These are phyloP conservation scores for Symbiodinium natans DNA, from an alignment of 73 alveolate genomes.

Conservation along the genomic window DNA sequence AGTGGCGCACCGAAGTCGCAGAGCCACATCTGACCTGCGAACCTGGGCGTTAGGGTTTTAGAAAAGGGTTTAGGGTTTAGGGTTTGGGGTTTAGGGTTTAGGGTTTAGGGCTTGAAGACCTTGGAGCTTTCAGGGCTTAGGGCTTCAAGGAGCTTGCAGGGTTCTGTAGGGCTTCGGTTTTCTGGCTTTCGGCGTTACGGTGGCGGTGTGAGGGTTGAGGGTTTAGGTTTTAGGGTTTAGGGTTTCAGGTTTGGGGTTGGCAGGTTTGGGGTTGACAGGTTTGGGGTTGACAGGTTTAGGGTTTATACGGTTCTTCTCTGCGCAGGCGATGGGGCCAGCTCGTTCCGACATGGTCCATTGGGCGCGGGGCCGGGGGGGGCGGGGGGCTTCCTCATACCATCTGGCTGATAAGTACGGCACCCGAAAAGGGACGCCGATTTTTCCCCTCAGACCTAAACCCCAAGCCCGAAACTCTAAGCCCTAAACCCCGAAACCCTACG, in stretches of 20 bases:
- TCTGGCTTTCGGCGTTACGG: not conserved
- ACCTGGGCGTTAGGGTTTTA: not conserved
- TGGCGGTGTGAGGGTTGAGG: too few species aligned
- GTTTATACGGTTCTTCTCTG: too few species aligned
- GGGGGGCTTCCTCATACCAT: too few species aligned
- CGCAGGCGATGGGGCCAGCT: too few species aligned
- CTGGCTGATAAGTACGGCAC: too few species aligned
- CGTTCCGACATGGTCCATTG: too few species aligned
- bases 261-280: not conserved
- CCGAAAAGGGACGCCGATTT: too few species aligned
- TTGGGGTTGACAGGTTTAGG: not conserved
- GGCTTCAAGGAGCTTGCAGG: not conserved
- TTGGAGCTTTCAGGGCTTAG: not conserved
- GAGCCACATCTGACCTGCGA: conserved; percentile 79
- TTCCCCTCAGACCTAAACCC: too few species aligned
- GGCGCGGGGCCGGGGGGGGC: too few species aligned
- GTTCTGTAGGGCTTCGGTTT: not conserved
- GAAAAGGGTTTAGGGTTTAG: not conserved
- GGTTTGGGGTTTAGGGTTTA: not conserved
- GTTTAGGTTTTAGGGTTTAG: not conserved
- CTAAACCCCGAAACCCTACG: too few species aligned
- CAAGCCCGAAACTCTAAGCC: too few species aligned
- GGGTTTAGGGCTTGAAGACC: not conserved
- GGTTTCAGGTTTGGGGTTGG: not conserved
- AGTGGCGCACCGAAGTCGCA: conserved; percentile 77